Evolutionary conservation across 1,139 yeast genomes (phyloP), one percentile per base, ranked within the genome.

Genomic region (Candida sanyaensis): DNA sequence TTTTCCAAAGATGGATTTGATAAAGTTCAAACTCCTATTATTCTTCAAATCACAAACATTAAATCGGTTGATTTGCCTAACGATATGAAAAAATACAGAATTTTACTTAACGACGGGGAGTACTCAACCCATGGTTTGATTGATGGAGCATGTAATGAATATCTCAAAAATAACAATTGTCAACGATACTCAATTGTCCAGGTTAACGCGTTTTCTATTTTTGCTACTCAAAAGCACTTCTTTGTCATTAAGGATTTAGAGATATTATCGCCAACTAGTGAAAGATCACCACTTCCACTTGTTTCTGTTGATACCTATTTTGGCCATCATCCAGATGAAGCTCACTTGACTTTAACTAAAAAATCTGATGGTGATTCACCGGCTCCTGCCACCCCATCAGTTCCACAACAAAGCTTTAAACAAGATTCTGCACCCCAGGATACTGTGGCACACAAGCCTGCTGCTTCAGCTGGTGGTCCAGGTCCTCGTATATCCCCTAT

Each of bases 41-140:
- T 69, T 6, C 75, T 77, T 8, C 83, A 79, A 58, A 75, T 79
- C 28, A 68, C 76, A 31, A 79, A 80, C 56, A 68, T 75, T 49
- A 79, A 73, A 55, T 60, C 64, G 33, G 61, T 66, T 37, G 75
- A 71, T 10, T 69, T 73, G 46, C 66, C 68, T 37, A 68, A 68
- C 52, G 79, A 73, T 17, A 62, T 65, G 17, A 80, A 81, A 37
- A 71, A 83, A 59, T 71, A 78, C 49, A 72, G 88, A 55, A 69
- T 83, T 41, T 69, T 86, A 68, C 64, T 86, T 46, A 81, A 81
- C 46, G 95, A 86, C 65, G 92, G 93, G 26, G 68, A 66, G 21
- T 83, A 76, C 62, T 72, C 77, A 37, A 73, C 83, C 50, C 88
- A 86, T 58, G 88, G 88, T 1, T 77, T 86, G 44, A 74, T 86